Conservation (phyloP, 192 early-diverging fungal genomes). For the Fimicolochytrium jonesii region DNA sequence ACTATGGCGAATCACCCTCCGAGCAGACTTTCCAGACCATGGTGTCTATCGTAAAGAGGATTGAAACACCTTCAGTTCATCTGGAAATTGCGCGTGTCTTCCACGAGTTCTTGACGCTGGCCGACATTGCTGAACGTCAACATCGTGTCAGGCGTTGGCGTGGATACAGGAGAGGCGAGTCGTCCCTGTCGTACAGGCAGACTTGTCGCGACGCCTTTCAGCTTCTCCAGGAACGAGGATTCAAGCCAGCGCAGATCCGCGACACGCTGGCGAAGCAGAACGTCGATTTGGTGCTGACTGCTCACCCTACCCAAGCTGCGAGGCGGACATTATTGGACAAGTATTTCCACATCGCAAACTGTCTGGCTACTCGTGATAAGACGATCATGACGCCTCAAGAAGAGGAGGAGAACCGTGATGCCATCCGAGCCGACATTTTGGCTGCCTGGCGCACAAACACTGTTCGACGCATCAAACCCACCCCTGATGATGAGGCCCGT, state of each 20-base stretch:
- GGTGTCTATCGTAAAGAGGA: conserved; percentile 1
- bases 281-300: conserved; percentile 29
- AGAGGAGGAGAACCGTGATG: conserved; percentile 1
- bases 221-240: conserved; percentile 22
- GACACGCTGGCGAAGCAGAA: conserved; percentile 21
- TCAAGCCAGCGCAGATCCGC: conserved; percentile 24
- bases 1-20: conserved; percentile 9
- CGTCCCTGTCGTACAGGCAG: conserved; percentile 23
- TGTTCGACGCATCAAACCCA: conserved; percentile 33
- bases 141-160: conserved; percentile 34
- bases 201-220: conserved; percentile 30
- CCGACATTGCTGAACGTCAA: conserved; percentile 35
- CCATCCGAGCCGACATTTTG: conserved; percentile 22
- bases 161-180: conserved; percentile 31
- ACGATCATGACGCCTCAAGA: conserved; percentile 32
- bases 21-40: conserved; percentile 25
- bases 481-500: conserved; percentile 34
- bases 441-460: conserved; percentile 32
- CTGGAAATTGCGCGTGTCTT: conserved; percentile 31
- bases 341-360: conserved; percentile 28
- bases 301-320: conserved; percentile 33
- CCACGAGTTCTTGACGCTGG: conserved; percentile 31
- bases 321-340: conserved; percentile 30
- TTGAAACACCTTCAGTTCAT: conserved; percentile 2
- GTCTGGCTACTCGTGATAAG: conserved; percentile 16